Percentiles rank a stretch among this genome's conserved stretches.
Conservation (phyloP, 2,329 filamentous ascomycete genomes). For the Chrysoporthe puriensis region DNA sequence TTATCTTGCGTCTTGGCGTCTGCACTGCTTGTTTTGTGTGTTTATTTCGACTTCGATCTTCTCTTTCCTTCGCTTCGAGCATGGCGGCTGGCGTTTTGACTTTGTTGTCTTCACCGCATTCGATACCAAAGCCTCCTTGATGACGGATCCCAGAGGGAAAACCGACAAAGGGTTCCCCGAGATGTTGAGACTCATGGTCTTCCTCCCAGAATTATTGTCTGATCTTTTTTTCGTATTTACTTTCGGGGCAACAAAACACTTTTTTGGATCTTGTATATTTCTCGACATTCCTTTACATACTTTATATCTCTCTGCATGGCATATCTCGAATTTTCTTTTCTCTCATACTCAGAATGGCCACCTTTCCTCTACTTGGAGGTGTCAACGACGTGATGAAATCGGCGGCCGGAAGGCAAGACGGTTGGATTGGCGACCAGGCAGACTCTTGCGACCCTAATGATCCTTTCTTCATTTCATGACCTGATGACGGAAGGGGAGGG, state of each 20-base stretch:
- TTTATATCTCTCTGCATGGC: constrained; percentile 1
- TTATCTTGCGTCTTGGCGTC: not conserved
- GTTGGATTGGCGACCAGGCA: not conserved
- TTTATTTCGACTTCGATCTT: constrained; percentile 5
- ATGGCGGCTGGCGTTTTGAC: constrained; percentile 42
- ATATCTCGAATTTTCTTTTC: not conserved
- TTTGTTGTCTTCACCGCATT: constrained; percentile 31
- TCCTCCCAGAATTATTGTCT: constrained; percentile 9
- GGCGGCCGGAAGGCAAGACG: constrained; percentile 8
- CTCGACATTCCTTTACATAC: constrained; percentile 10
- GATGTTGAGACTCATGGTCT: constrained; percentile 4
- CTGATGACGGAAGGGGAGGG: constrained; percentile 32
- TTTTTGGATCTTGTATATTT: constrained; percentile 17
- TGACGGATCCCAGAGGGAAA: constrained; percentile 9
- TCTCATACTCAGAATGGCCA: not conserved
- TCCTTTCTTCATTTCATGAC: constrained; percentile 22
- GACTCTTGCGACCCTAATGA: constrained; percentile 2
- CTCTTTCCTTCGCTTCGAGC: constrained; percentile 32
- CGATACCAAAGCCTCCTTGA: constrained; percentile 29
- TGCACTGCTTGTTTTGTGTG: constrained; percentile 4
- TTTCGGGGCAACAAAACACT: constrained; percentile 4
- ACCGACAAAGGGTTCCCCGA: not conserved
- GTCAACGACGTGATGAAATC: constrained; percentile 11
- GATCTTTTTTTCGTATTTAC: not conserved
- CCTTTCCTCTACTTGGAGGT: not conserved